These are phyloP conservation scores for Atkinsonella hypoxylon DNA, from an alignment of 2,329 filamentous ascomycete genomes.

Conservation along the genomic window DNA sequence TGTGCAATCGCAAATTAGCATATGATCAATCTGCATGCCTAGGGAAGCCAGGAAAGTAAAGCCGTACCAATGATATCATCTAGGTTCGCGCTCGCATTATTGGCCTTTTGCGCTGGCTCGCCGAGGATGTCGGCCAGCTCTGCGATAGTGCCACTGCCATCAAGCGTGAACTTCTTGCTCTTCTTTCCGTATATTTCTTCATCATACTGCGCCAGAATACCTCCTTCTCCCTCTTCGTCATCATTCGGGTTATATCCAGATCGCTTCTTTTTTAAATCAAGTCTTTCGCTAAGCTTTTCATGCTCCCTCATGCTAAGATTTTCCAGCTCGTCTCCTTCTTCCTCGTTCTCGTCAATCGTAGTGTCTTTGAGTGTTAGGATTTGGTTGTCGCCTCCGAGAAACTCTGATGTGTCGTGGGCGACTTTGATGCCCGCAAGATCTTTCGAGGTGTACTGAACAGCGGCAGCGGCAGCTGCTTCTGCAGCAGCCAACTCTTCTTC, in stretches of 20 bases:
- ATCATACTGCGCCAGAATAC: constrained; percentile 82
- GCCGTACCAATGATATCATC: constrained; percentile 56
- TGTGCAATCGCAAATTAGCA: constrained; percentile 5
- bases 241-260: constrained; percentile 79
- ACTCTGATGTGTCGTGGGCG: constrained; percentile 71
- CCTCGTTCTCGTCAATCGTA: constrained; percentile 71
- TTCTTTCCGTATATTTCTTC: constrained; percentile 92
- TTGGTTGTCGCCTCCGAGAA: constrained; percentile 76
- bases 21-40: not conserved
- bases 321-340: constrained; percentile 83
- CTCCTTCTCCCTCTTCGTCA: constrained; percentile 50
- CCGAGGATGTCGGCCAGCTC: constrained; percentile 47
- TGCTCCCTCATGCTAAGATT: constrained; percentile 60
- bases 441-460: constrained; percentile 62
- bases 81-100: constrained; percentile 64
- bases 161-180: constrained; percentile 74
- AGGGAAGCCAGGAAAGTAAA: not conserved
- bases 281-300: constrained; percentile 60
- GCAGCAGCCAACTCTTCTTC: constrained; percentile 71
- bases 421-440: constrained; percentile 88
- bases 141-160: constrained; percentile 58
- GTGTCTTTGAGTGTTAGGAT: constrained; percentile 91
- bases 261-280: constrained; percentile 83
- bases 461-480: constrained; percentile 52
- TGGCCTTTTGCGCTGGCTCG: constrained; percentile 39